These are phyloP conservation scores for Entamoeba histolytica DNA, from an alignment of 208 protist genomes.

Conservation along the genomic window DNA sequence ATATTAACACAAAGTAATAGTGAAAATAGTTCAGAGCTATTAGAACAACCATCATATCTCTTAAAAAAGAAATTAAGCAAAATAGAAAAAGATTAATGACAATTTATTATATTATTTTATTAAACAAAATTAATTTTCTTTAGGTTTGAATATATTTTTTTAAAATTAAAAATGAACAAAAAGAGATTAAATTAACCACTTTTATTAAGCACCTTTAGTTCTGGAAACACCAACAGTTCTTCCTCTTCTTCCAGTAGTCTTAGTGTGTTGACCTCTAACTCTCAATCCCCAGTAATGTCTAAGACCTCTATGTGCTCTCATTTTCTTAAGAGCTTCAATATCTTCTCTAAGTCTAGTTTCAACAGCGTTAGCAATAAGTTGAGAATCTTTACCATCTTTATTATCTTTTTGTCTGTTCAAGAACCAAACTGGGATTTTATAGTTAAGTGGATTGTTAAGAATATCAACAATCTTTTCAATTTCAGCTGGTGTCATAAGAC, in stretches of 20 bases:
- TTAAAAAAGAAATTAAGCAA: too few species aligned
- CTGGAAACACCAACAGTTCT: constrained; percentile 58
- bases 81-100: too few species aligned
- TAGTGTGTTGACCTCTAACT: constrained; percentile 98
- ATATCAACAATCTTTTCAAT: constrained; percentile 83
- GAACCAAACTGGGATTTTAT: constrained; percentile 98
- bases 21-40: too few species aligned
- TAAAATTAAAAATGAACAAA: too few species aligned
- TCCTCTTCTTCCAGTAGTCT: constrained; percentile 90
- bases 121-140: too few species aligned
- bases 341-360: constrained; percentile 91
- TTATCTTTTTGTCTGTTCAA: constrained; percentile 95
- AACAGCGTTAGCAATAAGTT: constrained; percentile 77
- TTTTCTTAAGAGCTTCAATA: constrained; percentile 96
- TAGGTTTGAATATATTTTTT: too few species aligned
- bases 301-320: constrained; percentile 80
- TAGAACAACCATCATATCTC: too few species aligned
- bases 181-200: too few species aligned
- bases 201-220: neutral
- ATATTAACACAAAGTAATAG: too few species aligned
- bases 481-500: constrained; percentile 56
- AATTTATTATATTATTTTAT: too few species aligned
- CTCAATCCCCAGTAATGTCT: constrained; percentile 87
- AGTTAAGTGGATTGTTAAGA: constrained; percentile 82
- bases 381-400: constrained; percentile 81